phyloP scores from a whole-genome alignment of 73 alveolate species.

The Blepharisma japonicum region DNA sequence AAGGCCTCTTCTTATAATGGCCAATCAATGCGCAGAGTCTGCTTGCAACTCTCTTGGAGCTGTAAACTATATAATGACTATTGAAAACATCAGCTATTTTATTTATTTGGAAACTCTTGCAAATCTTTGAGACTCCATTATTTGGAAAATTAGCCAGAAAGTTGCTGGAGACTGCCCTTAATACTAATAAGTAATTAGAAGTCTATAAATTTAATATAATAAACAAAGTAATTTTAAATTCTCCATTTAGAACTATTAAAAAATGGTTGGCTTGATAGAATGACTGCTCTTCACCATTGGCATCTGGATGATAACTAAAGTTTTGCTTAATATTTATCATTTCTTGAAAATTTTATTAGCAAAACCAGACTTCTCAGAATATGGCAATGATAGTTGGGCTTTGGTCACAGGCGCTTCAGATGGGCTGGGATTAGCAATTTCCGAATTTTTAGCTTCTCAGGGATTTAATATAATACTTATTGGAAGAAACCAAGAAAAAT shows the following conservation, averaged over 20 bases:
- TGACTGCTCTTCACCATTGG: no score
- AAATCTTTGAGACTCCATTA: no score
- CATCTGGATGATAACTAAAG: no score
- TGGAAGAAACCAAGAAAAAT: constrained; percentile 47
- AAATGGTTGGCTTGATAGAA: background rate
- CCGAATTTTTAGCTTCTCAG: constrained; percentile 54
- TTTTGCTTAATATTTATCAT: no score
- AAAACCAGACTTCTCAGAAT: constrained; percentile 33
- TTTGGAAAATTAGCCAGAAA: no score
- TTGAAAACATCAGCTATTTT: constrained; percentile 4
- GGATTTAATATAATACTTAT: constrained; percentile 61
- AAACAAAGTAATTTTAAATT: no score
- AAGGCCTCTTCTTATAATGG: background rate
- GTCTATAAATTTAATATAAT: no score
- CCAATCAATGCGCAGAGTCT: background rate
- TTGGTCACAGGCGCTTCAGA: constrained; percentile 75
- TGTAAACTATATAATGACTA: background rate
- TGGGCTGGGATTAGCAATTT: constrained; percentile 75
- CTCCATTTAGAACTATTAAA: no score
- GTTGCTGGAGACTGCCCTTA: no score
- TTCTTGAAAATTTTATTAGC: no score
- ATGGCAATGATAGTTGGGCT: constrained; percentile 66
- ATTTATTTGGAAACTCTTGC: no score
- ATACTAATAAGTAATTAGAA: background rate
- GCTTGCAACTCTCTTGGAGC: background rate